Conservation (phyloP, 2,329 filamentous ascomycete genomes). For the Apiospora saccharicola region DNA sequence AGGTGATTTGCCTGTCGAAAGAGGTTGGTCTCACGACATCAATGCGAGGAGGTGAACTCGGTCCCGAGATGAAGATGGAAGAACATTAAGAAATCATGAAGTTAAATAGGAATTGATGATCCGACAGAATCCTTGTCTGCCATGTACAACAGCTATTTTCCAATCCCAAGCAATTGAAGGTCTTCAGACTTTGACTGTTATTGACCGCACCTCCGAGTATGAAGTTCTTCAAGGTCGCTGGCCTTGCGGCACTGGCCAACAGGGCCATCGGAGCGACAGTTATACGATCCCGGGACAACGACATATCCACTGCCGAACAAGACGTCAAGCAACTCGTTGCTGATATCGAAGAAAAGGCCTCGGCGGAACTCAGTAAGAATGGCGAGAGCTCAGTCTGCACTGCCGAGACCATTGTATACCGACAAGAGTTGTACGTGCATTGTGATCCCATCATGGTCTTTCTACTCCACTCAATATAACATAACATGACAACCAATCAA, state of each 20-base stretch:
- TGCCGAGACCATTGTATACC: background rate
- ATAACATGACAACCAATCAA: too few species aligned
- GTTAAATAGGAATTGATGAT: background rate
- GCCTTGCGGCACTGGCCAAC: background rate
- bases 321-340: background rate
- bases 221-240: background rate
- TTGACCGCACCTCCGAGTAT: background rate
- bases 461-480: too few species aligned
- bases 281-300: background rate
- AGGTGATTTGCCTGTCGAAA: background rate
- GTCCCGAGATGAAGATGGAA: background rate
- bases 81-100: background rate
- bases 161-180: background rate
- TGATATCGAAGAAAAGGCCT: background rate
- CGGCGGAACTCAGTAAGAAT: background rate
- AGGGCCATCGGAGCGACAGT: background rate
- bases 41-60: background rate
- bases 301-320: background rate
- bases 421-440: background rate
- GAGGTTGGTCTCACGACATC: background rate
- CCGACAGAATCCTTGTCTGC: background rate
- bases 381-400: background rate
- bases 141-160: background rate
- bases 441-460: too few species aligned
- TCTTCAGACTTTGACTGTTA: background rate